Evolutionary conservation across 1,139 yeast species (phyloP), one percentile per base, ranked within the genome.

Genomic region (Yamadazyma trypodendri): DNA sequence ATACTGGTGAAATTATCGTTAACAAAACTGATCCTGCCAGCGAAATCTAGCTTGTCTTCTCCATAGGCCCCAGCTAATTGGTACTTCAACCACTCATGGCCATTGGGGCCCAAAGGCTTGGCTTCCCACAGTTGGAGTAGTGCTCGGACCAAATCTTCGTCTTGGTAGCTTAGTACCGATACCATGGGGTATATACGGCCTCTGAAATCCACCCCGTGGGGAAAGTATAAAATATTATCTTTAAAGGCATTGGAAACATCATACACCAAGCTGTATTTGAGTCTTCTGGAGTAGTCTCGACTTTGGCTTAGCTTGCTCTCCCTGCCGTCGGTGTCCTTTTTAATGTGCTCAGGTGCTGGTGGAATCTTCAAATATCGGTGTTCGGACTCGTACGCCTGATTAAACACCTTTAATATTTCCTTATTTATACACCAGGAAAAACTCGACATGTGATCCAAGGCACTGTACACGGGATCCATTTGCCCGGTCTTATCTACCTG

Each of bases 101-200:
- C 77, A 6, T 48, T 32, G 0, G 36, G 18, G 0, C 76, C 76
- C 20, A 71, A 51, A 1, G 66, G 66, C 33, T 57, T 51, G 10
- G 65, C 50, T 6, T 63, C 45, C 73, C 75, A 71, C 38, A 69
- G 69, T 59, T 60, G 61, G 42, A 70, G 45, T 16, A 67, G 41
- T 0, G 65, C 54, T 16, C 77, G 47, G 0, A 60, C 54, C 21
- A 60, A 42, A 43, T 71, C 77, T 22, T 63, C 68, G 36, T 58
- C 63, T 37, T 69, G 65, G 40, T 68, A 71, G 1, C 64, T 56
- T 30, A 71, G 46, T 11, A 55, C 36, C 1, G 74, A 66, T 0
- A 58, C 66, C 54, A 60, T 52, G 0, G 76, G 70, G 44, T 71
- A 71, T 2, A 64, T 63, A 23, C 77, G 48, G 4, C 76, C 75